Evolutionary conservation across 116 monocot species (phyloP).

Genomic region (Papilionanthe hybrid): DNA sequence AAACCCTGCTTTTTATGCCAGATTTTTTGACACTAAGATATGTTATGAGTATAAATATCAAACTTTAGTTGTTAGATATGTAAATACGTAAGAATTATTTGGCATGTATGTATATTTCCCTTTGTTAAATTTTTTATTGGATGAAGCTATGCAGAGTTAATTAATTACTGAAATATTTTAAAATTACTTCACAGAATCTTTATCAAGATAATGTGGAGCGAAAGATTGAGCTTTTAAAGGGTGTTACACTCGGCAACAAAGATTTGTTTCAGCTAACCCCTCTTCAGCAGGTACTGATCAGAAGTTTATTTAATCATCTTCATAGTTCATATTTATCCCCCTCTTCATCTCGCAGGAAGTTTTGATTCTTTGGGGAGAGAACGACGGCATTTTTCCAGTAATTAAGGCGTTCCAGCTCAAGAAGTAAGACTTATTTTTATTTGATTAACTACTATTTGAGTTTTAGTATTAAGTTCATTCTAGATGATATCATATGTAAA

Average conservation of each 20-base stretch:
- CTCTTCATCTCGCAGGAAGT: conserved; percentile 45
- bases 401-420: conserved; percentile 49
- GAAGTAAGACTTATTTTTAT: conserved; percentile 30
- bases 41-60: too few species aligned
- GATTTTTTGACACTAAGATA: too few species aligned
- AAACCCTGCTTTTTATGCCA: too few species aligned
- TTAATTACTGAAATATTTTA: not conserved
- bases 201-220: conserved; percentile 38
- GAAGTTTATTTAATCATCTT: not conserved
- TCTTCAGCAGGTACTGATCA: conserved; percentile 34
- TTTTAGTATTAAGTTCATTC: too few species aligned
- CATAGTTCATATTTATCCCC: not conserved
- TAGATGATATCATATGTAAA: too few species aligned
- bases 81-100: too few species aligned
- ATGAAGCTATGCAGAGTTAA: not conserved
- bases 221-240: conserved; percentile 61
- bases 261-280: conserved; percentile 53
- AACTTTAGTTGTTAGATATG: too few species aligned
- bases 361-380: conserved; percentile 79
- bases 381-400: conserved; percentile 64
- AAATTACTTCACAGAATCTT: conserved; percentile 30
- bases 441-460: too few species aligned
- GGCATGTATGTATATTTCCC: too few species aligned
- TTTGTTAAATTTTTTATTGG: not conserved
- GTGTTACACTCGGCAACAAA: conserved; percentile 39